Base-by-base conservation (phyloP, 1,139 yeast species). In the Fermentozyma sake region DNA sequence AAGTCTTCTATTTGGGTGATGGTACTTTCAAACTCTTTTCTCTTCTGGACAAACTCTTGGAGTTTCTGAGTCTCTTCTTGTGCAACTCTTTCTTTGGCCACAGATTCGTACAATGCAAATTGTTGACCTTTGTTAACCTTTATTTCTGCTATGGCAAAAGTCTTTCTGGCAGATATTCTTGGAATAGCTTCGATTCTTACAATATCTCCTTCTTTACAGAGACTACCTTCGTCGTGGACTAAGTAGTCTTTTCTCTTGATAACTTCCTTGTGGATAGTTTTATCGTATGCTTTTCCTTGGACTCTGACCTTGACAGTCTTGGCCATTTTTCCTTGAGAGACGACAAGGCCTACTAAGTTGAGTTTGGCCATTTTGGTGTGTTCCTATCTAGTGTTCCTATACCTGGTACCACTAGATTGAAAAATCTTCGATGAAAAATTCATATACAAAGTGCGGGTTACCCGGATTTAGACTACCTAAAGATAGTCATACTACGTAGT, bases 301-400 rank as follows among this genome's bases (percentile, higher is more conserved):
- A 91, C 91, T 35, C 96, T 75, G 37, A 91, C 97, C 64, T 87
- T 89, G 41, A 91, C 89, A 39, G 97, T 89, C 67, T 91, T 91
- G 58, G 74, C 72, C 96, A 89, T 89, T 55, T 86, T 86, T 24
- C 97, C 97, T 53, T 87, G 96, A 32, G 96, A 85, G 21, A 86
- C 79, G 44, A 91, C 97, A 55, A 86, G 78, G 30, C 98, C 98
- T 30, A 86, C 67, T 50, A 89, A 85, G 54, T 85, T 86, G 47
- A 85, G 95, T 59, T 86, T 79, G 33, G 91, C 87, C 95, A 85
- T 87, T 25, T 16, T 26, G 17, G 12, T 23, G 27, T n/a, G n/a
- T n/a, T n/a, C n/a, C n/a, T n/a, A n/a, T n/a, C n/a, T n/a, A n/a
- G n/a, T n/a, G n/a, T n/a, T n/a, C n/a, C n/a, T n/a, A n/a, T n/a